Percentiles rank a stretch among this genome's conserved stretches.
phyloP scores from a whole-genome alignment of 352 stramenopile species.

The Phytophthora macrochlamydospora region DNA sequence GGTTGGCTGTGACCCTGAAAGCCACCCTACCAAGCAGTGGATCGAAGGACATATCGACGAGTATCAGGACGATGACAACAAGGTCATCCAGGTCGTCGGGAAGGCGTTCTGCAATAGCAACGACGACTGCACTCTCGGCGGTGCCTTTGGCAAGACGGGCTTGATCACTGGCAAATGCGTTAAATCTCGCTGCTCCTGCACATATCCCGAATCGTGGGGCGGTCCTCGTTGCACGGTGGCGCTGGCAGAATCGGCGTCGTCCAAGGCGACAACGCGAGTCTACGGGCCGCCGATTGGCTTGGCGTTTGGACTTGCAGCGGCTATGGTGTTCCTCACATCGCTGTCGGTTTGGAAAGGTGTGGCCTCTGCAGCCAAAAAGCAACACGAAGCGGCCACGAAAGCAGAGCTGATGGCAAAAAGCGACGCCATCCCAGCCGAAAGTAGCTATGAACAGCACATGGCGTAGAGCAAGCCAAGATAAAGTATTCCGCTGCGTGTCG shows the following conservation, averaged over 20 bases:
- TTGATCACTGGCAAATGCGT: constrained; percentile 51
- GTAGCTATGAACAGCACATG: constrained; percentile 10
- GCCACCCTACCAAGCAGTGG: constrained; percentile 48
- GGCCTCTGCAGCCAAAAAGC: constrained; percentile 18
- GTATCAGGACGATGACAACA: constrained; percentile 55
- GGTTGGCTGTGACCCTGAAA: constrained; percentile 44
- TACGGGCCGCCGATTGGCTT: constrained; percentile 41
- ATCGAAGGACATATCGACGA: constrained; percentile 48
- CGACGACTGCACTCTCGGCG: constrained; percentile 47
- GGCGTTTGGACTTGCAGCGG: constrained; percentile 21
- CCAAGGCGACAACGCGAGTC: constrained; percentile 28
- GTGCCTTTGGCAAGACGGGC: constrained; percentile 31
- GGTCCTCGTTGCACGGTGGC: constrained; percentile 64
- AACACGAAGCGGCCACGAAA: constrained; percentile 21
- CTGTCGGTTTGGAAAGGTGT: constrained; percentile 35
- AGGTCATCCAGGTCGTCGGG: constrained; percentile 36
- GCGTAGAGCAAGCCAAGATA: constrained; percentile 1
- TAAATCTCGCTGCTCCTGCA: constrained; percentile 51
- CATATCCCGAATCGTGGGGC: constrained; percentile 45
- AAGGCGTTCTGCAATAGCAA: constrained; percentile 48
- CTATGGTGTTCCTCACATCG: constrained; percentile 33
- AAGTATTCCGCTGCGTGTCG: neutral
- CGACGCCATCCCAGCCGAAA: constrained; percentile 6
- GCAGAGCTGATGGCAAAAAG: constrained; percentile 25
- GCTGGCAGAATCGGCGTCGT: constrained; percentile 22